These are phyloP conservation scores for Bryum argenteum DNA, from an alignment of 225 moss, liverwort and hornwort species.

Conservation along the genomic window DNA sequence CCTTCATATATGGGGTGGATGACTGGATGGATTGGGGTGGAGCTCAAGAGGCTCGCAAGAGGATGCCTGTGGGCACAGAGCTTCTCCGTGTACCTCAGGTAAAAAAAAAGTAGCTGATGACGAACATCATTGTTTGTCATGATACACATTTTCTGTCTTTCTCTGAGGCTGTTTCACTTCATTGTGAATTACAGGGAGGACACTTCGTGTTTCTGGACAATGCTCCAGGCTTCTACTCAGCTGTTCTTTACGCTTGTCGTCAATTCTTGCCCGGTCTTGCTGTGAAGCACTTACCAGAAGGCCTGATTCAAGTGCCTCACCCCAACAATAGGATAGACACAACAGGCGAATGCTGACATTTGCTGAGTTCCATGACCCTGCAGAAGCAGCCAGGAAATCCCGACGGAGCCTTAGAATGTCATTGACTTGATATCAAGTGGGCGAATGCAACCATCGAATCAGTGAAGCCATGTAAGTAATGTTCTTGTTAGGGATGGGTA, in stretches of 20 bases:
- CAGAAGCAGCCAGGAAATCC: no score
- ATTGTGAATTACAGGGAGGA: conserved; percentile 51
- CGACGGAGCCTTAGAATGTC: no score
- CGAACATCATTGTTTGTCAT: background rate
- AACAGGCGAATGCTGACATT: conserved; percentile 13
- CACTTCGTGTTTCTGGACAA: conserved; percentile 90
- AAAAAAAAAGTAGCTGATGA: background rate
- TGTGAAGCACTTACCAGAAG: conserved; percentile 17
- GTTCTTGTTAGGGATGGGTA: no score
- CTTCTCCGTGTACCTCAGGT: conserved; percentile 73
- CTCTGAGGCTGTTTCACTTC: background rate
- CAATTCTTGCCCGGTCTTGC: conserved; percentile 36
- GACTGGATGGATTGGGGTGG: conserved; percentile 82
- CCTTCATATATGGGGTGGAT: conserved; percentile 69
- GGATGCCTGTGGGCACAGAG: conserved; percentile 54
- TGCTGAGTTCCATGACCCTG: background rate
- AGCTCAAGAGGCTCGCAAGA: conserved; percentile 61
- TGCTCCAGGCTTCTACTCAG: conserved; percentile 67
- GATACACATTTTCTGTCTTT: background rate
- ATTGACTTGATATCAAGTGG: no score
- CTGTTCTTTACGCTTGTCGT: conserved; percentile 60
- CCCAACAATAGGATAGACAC: conserved; percentile 23
- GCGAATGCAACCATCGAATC: no score
- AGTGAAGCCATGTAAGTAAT: no score
- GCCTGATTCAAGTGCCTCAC: conserved; percentile 25